Conservation (phyloP, 2,329 filamentous ascomycete species). For the Hypoxylon sp. region DNA sequence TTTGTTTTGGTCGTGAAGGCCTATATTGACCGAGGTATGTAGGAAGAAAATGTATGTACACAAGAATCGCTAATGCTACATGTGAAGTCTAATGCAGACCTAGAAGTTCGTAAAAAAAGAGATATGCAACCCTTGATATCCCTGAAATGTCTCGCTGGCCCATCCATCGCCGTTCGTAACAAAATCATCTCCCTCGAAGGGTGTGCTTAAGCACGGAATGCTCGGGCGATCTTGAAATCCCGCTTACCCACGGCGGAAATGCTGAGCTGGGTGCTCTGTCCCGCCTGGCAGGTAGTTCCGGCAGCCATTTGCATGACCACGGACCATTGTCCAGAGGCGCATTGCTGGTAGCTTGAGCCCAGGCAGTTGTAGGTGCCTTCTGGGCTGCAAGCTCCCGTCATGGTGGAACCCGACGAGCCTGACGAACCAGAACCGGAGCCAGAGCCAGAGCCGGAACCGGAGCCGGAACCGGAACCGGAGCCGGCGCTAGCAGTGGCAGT, state of each 20-base stretch:
- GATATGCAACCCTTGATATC: constrained; percentile 7
- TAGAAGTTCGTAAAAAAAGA: constrained; percentile 12
- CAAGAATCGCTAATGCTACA: constrained; percentile 30
- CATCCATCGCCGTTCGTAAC: neutral
- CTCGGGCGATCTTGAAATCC: constrained; percentile 23
- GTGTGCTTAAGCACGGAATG: constrained; percentile 46
- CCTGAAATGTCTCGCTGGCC: neutral
- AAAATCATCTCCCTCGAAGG: neutral
- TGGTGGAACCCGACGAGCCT: constrained; percentile 40
- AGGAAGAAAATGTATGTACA: constrained; percentile 36
- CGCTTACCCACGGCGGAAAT: constrained; percentile 51
- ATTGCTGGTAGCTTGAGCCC: constrained; percentile 65
- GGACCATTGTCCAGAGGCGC: constrained; percentile 66
- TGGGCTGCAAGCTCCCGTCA: constrained; percentile 58
- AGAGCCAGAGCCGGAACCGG: neutral
- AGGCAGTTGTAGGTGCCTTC: constrained; percentile 69
- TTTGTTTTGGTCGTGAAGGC: neutral
- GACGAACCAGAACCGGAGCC: neutral
- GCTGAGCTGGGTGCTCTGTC: constrained; percentile 56
- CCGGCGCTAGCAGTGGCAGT: constrained; percentile 43
- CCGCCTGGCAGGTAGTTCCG: constrained; percentile 61
- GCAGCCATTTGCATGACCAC: constrained; percentile 56
- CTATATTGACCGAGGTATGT: constrained; percentile 17
- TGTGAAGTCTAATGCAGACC: constrained; percentile 13
- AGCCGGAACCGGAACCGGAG: constrained; percentile 19